Evolutionary conservation across 169 alveolate genomes (phyloP).

Genomic region (Plasmodium billcollinsi): DNA sequence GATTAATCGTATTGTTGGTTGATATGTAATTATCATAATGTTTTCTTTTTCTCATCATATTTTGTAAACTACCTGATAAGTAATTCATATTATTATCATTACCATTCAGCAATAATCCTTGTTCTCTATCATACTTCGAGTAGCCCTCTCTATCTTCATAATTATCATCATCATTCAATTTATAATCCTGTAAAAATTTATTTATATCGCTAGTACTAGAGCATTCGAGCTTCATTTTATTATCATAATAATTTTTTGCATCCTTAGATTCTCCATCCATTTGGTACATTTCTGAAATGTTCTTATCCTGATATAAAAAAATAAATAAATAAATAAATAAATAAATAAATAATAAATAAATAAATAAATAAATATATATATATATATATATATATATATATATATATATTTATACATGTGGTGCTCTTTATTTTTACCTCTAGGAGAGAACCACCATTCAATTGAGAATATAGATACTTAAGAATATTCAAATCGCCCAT

Average conservation of each 20-base stretch:
- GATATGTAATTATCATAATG: conserved; percentile 12
- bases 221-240: conserved; percentile 24
- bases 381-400: neutral
- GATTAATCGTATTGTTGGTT: conserved; percentile 6
- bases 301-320: conserved; percentile 23
- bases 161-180: conserved; percentile 21
- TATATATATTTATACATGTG: neutral
- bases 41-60: conserved; percentile 27
- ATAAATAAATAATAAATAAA: neutral
- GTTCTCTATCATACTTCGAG: conserved; percentile 21
- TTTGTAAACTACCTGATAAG: conserved; percentile 40
- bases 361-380: neutral
- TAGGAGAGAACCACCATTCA: conserved; percentile 1
- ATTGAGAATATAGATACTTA: conserved; percentile 17
- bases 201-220: conserved; percentile 21
- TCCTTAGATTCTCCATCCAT: conserved; percentile 28
- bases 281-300: neutral
- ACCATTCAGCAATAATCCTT: conserved; percentile 1
- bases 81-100: conserved; percentile 21
- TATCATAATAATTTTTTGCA: conserved; percentile 22
- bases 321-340: neutral
- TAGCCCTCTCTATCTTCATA: conserved; percentile 39
- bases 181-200: conserved; percentile 14
- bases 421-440: conserved; percentile 11
- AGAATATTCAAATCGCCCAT: conserved; percentile 20